Evolutionary conservation across 495 filamentous ascomycete genomes (phyloP), one percentile per base, ranked within the genome.

Genomic region (Clohesyomyces aquaticus): DNA sequence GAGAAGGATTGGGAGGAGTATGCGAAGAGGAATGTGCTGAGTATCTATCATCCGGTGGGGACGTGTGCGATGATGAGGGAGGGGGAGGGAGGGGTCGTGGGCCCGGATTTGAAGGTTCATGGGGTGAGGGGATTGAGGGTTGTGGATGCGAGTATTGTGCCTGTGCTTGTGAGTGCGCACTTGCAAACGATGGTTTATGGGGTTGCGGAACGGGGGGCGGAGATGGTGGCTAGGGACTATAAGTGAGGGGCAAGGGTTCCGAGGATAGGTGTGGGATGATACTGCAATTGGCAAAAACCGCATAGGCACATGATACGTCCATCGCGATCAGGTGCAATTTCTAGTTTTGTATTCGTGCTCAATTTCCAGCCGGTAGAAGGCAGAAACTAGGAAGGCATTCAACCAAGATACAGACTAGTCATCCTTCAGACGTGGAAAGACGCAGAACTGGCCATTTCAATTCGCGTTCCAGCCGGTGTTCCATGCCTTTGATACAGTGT

Each of bases 81-180:
- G 46, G 29, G 53, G 46, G 27, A n/a, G 1, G 59, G 49, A 12
- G 51, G 60, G 4, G 63, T 67, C 8, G 60, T 71, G 11, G 53
- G 63, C 49, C 46, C 45, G 26, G 16, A 27, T 3, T 55, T 71
- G 25, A 47, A 29, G 50, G 66, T 71, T 10, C 43, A 59, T 26
- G 68, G 68, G 1, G 50, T 49, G 12, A 27, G 47, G 29, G 49
- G 41, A 10, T 22, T 60, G 19, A 51, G 57, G 45, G 66, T 71
- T 18, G 60, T 61, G 35, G 68, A 71, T 59, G 59, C 63, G 43
- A 61, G 55, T 25, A 32, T 60, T 41, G 35, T 60, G 9, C 57
- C 57, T 22, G 38, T 48, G 16, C 48, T 47, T 45, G 58, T 53
- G 27, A 48, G 52, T 3, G 57, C 42, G 1, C 53, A 68, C 45